Evolutionary conservation across 441 rosid species (phyloP), one percentile per base, ranked within the genome.

Genomic region (Adansonia madagascariensis): DNA sequence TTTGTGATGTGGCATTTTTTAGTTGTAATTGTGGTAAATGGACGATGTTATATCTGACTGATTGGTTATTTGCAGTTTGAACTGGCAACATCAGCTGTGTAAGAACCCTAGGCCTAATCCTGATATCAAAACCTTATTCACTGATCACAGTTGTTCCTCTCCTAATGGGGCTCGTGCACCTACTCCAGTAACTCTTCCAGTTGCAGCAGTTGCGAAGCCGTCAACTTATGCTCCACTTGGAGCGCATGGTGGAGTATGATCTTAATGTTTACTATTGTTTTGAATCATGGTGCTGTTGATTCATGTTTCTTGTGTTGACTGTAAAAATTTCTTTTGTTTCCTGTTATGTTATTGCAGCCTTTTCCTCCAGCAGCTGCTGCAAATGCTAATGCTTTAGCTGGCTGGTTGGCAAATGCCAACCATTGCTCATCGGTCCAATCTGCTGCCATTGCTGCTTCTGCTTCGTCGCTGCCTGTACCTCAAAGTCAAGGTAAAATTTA

Each of bases 321-420:
- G 77, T 69, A 18, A 27, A 60, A 4, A 22, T 50, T 7, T 39
- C 52, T 61, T 73, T 50, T 47, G 47, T 55, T 64, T 46, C 17
- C 44, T 57, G 9, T 75, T 49, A 55, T 76, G 57, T 43, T 0
- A 63, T 39, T 82, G 79, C 82, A 89, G 92, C 90, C 90, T 20
- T 85, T 89, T 77, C 90, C 85, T 71, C 86, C 90, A 11, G 64
- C 39, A 60, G 39, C 41, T 1, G 64, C 64, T 60, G 64, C 64
- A 56, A 83, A 79, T 83, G 81, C 89, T 46, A 84, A 79, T 84
- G 89, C 87, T 78, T 84, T 87, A 77, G 92, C 88, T 27, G 86
- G 92, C 39, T 87, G 92, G 92, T 84, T 89, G 90, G 84, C 86
- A 31, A 89, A 82, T 82, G 80, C 85, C 69, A 85, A 83, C 71